A percentile compares a stretch with the other conserved stretches of the same genome.
These are phyloP conservation scores for Fagus crenata DNA, from an alignment of 306 rosid genomes.

Conservation along the genomic window DNA sequence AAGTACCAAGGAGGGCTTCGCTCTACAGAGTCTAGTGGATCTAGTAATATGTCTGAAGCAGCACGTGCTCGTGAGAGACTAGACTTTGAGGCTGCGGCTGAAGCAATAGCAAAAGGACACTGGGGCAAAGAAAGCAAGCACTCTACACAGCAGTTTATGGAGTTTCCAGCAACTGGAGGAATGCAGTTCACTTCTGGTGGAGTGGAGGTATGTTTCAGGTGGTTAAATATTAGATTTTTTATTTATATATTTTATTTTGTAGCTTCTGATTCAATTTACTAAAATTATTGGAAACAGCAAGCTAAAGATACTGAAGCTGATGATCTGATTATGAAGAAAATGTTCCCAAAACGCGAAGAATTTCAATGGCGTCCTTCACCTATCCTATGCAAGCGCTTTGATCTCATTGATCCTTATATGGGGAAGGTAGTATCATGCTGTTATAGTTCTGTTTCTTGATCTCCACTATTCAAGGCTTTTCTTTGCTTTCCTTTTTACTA, in stretches of 20 bases:
- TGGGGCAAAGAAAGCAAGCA: slow-evolving; percentile 55
- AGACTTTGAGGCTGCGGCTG: slow-evolving; percentile 96
- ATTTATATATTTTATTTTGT: slow-evolving; percentile 28
- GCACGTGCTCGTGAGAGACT: slow-evolving; percentile 93
- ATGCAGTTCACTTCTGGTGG: slow-evolving; percentile 85
- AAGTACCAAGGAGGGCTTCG: slow-evolving; percentile 94
- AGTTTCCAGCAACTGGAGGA: slow-evolving; percentile 62
- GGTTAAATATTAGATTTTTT: not conserved
- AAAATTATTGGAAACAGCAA: slow-evolving; percentile 51
- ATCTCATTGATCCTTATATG: slow-evolving; percentile 92
- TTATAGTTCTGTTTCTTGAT: not conserved
- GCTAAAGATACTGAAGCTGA: slow-evolving; percentile 57
- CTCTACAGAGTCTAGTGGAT: slow-evolving; percentile 62
- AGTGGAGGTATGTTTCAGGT: slow-evolving; percentile 57
- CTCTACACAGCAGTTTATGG: slow-evolving; percentile 46
- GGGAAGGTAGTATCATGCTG: slow-evolving; percentile 67
- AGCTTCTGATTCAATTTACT: slow-evolving; percentile 30
- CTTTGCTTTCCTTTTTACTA: not conserved
- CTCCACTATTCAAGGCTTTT: not conserved
- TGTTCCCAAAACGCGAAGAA: slow-evolving; percentile 79
- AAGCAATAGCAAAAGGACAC: slow-evolving; percentile 72
- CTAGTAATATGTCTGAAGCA: slow-evolving; percentile 83
- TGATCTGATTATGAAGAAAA: slow-evolving; percentile 48
- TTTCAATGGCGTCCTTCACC: slow-evolving; percentile 93
- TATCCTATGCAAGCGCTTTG: slow-evolving; percentile 94